Evolutionary conservation across 345 rosid species (phyloP), one percentile per base, ranked within the genome.

Genomic region (Salix udensis): DNA sequence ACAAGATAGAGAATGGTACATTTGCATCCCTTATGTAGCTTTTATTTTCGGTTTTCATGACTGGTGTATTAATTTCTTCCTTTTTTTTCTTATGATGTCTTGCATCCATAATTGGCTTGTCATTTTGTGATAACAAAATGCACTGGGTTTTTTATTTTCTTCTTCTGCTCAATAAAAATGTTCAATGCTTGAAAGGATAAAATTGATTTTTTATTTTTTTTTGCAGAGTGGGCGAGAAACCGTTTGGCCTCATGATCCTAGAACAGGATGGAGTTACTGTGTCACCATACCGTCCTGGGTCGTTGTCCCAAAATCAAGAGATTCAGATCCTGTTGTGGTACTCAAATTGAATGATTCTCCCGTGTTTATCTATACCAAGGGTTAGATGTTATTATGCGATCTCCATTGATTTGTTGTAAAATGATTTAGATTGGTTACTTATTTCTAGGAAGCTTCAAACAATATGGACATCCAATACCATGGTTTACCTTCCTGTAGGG

Each of bases 251-350:
- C 99, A 92, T 71, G 99, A 92, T 84, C 93, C 86, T 71, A 87
- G 81, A 73, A 86, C 93, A 0, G 98, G 99, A 76, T 96, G 99
- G 99, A 94, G 98, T 86, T 96, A 93, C 83, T 96, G 97, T 77
- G 88, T 89, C 48, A 91, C 91, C 0, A 84, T 96, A 80, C 99
- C 99, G 28, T 87, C 97, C 0, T 96, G 99, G 99, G 85, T 84
- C 50, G 89, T 94, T 46, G 88, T 94, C 73, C 93, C 99, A 9
- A 92, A 94, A 81, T 90, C 98, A 72, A 91, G 90, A 86, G 91
- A 92, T 80, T 90, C 98, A 40, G 98, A 96, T 81, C 99, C 99
- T 72, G 91, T 96, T 15, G 99, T 94, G 98, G 99, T 96, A 96
- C 76, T 80, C 77, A 50, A 75, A 73, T 72, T 74, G 82, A 78